Base-by-base conservation (phyloP, 768 basidiomycete species). In the Amanita rimosa region DNA sequence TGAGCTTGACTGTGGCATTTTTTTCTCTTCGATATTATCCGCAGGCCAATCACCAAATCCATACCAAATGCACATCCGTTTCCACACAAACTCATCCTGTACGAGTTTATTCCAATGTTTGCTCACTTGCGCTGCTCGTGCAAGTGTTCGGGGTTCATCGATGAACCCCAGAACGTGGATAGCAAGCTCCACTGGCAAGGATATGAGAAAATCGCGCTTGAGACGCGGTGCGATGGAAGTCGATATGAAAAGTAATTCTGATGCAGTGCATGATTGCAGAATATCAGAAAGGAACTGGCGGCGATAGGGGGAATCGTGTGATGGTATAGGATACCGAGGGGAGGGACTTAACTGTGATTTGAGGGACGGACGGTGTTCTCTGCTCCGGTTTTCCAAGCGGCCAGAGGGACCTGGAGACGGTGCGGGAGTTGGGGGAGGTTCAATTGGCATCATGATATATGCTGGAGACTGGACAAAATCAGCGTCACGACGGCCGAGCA, bases 21-120 rank as follows among this genome's bases (percentile, higher is more conserved):
- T 34, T 40, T 41, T 38, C 27, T 41, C 35, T 22, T 41, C 39
- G 6, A 22, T 50, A 27, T 59, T 49, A 26, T 56, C 55, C 42
- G 59, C 58, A 6, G 41, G 48, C 34, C 52, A 53, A 47, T 67
- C 60, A 48, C 59, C 57, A 55, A 80, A 85, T 5, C 72, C 73
- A 59, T 80, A 75, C 14, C 67, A 57, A 9, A 67, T 62, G 58
- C 84, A 91, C 78, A 95, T 78, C 9, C 71, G 57, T 62, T 78
- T 81, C 94, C 93, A 97, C 9, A 88, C 69, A 53, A 69, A 73
- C 54, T 94, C 89, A 57, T 92, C 91, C 39, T 71, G 64, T 6
- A 83, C 71, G 5, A 96, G 72, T 13, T 61, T 64, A 11, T 72
- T 65, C 94, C 94, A 97, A 43, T 72, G 70, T 46, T 69, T 67